These are phyloP conservation scores for Esteya vermicola DNA, from an alignment of 2,329 filamentous ascomycete genomes.

Conservation along the genomic window DNA sequence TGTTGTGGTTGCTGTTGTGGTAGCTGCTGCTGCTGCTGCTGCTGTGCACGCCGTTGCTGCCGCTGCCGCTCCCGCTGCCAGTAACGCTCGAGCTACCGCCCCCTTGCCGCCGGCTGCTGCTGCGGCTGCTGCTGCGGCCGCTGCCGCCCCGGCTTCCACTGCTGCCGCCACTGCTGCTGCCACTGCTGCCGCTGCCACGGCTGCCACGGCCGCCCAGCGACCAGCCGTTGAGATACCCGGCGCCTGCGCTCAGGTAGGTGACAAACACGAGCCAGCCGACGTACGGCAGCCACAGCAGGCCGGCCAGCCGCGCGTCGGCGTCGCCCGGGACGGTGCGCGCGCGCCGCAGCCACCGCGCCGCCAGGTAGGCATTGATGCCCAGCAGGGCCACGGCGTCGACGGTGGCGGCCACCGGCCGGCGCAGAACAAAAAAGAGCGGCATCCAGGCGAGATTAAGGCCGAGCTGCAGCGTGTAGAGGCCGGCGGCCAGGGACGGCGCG, in stretches of 20 bases:
- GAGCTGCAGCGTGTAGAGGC: conserved; percentile 75
- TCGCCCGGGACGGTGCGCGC: conserved; percentile 36
- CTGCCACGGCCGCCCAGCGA: conserved; percentile 25
- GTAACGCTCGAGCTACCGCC: too few species aligned
- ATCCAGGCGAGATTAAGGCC: conserved; percentile 80
- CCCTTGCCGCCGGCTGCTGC: too few species aligned
- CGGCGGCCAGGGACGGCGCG: conserved; percentile 54
- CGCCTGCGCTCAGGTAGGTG: conserved; percentile 63
- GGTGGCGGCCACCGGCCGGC: conserved; percentile 59
- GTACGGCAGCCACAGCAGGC: conserved; percentile 67
- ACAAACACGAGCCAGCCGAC: conserved; percentile 78
- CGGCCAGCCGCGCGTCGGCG: conserved; percentile 35
- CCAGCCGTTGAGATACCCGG: conserved; percentile 57
- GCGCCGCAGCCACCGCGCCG: conserved; percentile 55
- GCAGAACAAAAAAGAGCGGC: conserved; percentile 78
- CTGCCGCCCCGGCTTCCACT: too few species aligned
- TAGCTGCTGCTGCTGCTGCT: too few species aligned
- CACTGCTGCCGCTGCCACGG: too few species aligned
- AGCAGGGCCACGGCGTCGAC: conserved; percentile 60
- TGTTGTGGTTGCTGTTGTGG: too few species aligned
- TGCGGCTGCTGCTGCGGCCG: too few species aligned
- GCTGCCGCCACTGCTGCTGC: too few species aligned
- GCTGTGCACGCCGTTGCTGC: too few species aligned
- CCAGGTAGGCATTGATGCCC: conserved; percentile 58
- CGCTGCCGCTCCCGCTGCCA: too few species aligned